Percentiles rank a stretch among this genome's conserved stretches.
Conservation (phyloP, 2,329 filamentous ascomycete species). For the Cladosporium halotolerans region DNA sequence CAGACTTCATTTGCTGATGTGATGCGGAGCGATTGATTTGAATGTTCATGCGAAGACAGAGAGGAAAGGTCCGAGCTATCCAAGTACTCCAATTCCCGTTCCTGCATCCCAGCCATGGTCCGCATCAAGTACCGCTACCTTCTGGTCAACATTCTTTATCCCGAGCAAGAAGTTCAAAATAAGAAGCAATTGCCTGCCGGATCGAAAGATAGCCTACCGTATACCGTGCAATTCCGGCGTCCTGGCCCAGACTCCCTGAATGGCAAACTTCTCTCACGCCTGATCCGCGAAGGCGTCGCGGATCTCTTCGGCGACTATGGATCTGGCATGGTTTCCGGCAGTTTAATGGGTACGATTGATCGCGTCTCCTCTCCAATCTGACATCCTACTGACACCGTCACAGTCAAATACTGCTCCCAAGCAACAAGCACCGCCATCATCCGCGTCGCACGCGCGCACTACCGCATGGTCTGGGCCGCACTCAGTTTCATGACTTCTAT, state of each 20-base stretch:
- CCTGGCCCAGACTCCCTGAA: conserved; percentile 70
- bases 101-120: conserved; percentile 58
- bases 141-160: conserved; percentile 89
- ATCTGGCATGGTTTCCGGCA: conserved; percentile 63
- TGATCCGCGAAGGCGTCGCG: conserved; percentile 64
- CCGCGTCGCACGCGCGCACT: conserved; percentile 72
- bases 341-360: conserved; percentile 56
- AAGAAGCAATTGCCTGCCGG: conserved; percentile 23
- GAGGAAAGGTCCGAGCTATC: too few relatives aligned
- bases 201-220: conserved; percentile 42
- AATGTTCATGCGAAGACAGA: too few relatives aligned
- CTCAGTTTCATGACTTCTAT: conserved; percentile 72
- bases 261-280: conserved; percentile 57
- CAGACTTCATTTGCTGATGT: neutral
- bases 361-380: neutral
- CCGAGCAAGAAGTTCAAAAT: conserved; percentile 43
- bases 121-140: conserved; percentile 94
- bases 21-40: too few relatives aligned
- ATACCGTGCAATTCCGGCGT: conserved; percentile 66
- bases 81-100: neutral
- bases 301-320: conserved; percentile 86
- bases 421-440: conserved; percentile 95
- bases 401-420: conserved; percentile 86
- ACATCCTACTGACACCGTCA: neutral
- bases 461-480: conserved; percentile 83